phyloP scores from a whole-genome alignment of 140 eudicot genomes.

The Bidens hawaiensis region DNA sequence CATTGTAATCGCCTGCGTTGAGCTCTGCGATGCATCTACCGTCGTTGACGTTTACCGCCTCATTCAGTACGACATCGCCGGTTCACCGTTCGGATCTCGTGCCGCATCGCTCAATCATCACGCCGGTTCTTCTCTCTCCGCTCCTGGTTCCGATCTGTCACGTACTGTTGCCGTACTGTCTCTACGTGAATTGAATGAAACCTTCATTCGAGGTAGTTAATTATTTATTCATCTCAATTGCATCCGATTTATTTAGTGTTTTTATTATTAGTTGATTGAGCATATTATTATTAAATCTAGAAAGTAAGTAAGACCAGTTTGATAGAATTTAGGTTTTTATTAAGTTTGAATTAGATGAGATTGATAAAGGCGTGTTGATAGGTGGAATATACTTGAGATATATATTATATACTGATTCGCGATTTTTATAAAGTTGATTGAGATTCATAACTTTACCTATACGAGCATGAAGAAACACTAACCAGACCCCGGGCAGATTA shows the following conservation, averaged over 20 bases:
- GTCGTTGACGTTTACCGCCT: conserved; percentile 94
- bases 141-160: conserved; percentile 75
- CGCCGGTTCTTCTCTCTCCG: conserved; percentile 71
- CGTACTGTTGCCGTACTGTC: conserved; percentile 82
- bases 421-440: background rate
- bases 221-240: background rate
- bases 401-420: background rate
- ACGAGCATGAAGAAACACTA: too few species aligned
- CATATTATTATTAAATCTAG: background rate
- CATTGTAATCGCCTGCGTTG: conserved; percentile 66
- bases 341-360: conserved; percentile 12
- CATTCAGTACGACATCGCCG: conserved; percentile 92
- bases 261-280: background rate
- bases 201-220: conserved; percentile 56
- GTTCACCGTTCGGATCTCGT: conserved; percentile 96
- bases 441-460: background rate
- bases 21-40: conserved; percentile 91
- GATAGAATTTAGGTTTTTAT: background rate
- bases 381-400: background rate
- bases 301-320: conserved; percentile 6
- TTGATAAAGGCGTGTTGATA: conserved; percentile 2
- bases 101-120: conserved; percentile 81
- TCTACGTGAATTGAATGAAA: conserved; percentile 64
- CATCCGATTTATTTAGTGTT: background rate
- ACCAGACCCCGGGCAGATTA: too few species aligned